These are phyloP conservation scores for Borovskyia barvae DNA, from an alignment of 208 protist species.

Conservation along the genomic window DNA sequence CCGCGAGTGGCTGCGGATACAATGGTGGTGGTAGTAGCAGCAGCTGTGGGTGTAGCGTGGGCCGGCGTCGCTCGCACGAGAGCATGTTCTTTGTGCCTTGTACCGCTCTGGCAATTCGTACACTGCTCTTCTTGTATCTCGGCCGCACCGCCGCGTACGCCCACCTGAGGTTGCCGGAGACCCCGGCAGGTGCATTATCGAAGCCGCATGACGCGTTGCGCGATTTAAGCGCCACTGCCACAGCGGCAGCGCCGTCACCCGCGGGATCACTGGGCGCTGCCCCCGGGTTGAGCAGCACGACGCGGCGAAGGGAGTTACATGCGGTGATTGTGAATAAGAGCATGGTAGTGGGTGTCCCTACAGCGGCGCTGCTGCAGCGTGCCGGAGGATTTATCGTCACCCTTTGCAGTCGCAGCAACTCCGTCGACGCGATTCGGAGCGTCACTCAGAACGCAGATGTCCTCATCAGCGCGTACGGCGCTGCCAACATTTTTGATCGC, in stretches of 20 bases:
- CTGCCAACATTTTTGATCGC: slow-evolving; percentile 71
- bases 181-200: too few species aligned
- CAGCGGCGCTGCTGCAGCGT: slow-evolving; percentile 81
- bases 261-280: background rate
- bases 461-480: slow-evolving; percentile 92
- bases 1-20: too few species aligned
- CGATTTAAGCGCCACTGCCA: too few species aligned
- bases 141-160: slow-evolving; percentile 16
- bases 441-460: slow-evolving; percentile 76
- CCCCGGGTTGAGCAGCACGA: background rate
- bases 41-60: too few species aligned
- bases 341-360: slow-evolving; percentile 93
- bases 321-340: slow-evolving; percentile 94
- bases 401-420: slow-evolving; percentile 87
- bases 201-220: too few species aligned
- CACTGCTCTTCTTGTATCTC: slow-evolving; percentile 59
- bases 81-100: slow-evolving; percentile 60
- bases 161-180: background rate
- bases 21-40: slow-evolving; percentile 18
- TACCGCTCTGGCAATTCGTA: slow-evolving; percentile 57
- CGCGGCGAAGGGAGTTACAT: slow-evolving; percentile 31
- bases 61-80: slow-evolving; percentile 42
- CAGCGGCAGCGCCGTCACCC: background rate
- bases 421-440: slow-evolving; percentile 48
- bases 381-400: slow-evolving; percentile 88